Evolutionary conservation across 345 rosid species (phyloP), one percentile per base, ranked within the genome.

Genomic region (Eucalyptus erythrocorys): DNA sequence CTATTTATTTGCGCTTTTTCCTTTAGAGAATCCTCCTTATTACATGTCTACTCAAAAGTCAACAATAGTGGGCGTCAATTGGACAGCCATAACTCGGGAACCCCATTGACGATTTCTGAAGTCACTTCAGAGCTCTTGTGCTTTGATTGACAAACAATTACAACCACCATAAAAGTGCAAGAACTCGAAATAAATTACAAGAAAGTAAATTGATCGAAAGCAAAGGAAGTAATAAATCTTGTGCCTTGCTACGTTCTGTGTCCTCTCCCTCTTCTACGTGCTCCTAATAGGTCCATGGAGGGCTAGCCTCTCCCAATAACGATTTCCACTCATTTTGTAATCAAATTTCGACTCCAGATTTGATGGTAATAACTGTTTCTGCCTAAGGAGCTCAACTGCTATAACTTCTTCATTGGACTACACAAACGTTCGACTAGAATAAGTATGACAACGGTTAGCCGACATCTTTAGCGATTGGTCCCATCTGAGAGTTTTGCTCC

Each of bases 161-260:
- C 13, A 55, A 0, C 13, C 6, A 0, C 2, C 4, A 8, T 0
- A 55, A 6, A 55, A 55, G 61, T 1, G 61, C 1, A 55, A 55
- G 61, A 26, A 26, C 61, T 55, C 1, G 0, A 26, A 22, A 22
- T 55, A 55, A 55, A 55, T 55, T 55, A 55, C 61, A 24, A 22
- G 61, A 55, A 55, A 55, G 6, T 55, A 55, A 24, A 55, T 55
- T 0, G 13, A 55, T 55, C 27, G 30, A 55, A 51, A 21, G 26
- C 57, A 51, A 51, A 51, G 57, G 57, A 51, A 51, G 26, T 51
- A 21, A 51, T 8, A 51, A 51, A 51, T 51, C 1, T 51, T 1
- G 10, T 51, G 57, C 26, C 57, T 51, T 51, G 57, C 26, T 51
- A 51, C 57, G 26, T 51, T 51, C 57, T 50, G 26, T 22, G 59